Evolutionary conservation across 257 asterid genomes (phyloP), one percentile per base, ranked within the genome.

Genomic region (Phtheirospermum japonicum): DNA sequence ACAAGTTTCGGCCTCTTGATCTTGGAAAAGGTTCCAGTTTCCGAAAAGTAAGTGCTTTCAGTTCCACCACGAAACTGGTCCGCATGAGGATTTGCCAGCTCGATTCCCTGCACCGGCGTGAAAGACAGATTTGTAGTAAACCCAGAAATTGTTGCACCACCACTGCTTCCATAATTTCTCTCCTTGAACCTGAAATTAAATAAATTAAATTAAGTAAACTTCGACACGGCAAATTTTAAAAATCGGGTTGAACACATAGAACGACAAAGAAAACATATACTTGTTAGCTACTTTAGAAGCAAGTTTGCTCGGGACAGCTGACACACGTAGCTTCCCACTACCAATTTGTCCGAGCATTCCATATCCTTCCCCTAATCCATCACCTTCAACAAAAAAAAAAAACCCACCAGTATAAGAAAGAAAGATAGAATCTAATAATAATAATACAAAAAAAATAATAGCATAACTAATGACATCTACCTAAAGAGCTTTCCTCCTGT

Each of bases 301-400:
- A 68, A 92, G 99, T 75, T 78, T 83, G 86, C 82, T 92, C 76
- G 81, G 85, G 28, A 86, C 89, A 56, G 59, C 81, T 61, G 99
- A 76, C 31, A 92, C 93, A 36, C 99, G 97, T 64, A 92, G 72
- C 76, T 89, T 92, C 39, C 99, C 99, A 61, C 85, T 92, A 43
- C 99, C 97, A 71, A 96, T 89, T 73, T 92, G 97, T 57, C 99
- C 99, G 7, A 92, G 95, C 99, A 92, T 92, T 69, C 99, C 99
- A 64, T 92, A 92, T 12, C 99, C 99, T 84, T 92, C 99, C 6
- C 99, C 99, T 26, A 92, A 86, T 57, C 97, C 99, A 83, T 92
- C 99, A 65, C 99, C 99, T 91, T 33, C 8, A 3, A 7, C 31
- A 31, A 57, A 11, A 52, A 30, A 30, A 19, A 57, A 57, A 9